Percentiles rank a stretch among this genome's conserved stretches.
Conservation (phyloP, 768 basidiomycete species). For the Hypholoma fasciculare region DNA sequence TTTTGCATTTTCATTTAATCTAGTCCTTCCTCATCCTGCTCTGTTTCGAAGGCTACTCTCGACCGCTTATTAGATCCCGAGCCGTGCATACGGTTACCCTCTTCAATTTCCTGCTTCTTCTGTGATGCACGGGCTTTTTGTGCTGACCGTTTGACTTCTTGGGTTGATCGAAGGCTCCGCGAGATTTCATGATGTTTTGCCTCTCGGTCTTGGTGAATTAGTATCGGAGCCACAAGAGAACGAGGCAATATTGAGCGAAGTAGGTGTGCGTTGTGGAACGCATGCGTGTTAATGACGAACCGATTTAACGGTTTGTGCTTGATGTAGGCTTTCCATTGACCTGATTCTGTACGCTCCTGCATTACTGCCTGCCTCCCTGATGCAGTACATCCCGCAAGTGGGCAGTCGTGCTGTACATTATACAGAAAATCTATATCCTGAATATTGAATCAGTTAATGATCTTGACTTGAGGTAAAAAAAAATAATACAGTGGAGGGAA, state of each 20-base stretch:
- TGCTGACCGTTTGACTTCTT: not conserved
- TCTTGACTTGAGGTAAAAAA: not conserved
- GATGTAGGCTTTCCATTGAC: not conserved
- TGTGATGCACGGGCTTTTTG: too few relatives aligned
- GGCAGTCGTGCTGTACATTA: slow-evolving; percentile 25
- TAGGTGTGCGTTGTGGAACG: slow-evolving; percentile 17
- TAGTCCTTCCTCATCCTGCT: too few relatives aligned
- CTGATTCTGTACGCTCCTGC: slow-evolving; percentile 8
- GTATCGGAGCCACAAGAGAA: slow-evolving; percentile 11
- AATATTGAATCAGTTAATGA: not conserved
- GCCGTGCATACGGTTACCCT: too few relatives aligned
- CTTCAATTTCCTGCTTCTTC: too few relatives aligned
- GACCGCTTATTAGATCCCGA: too few relatives aligned
- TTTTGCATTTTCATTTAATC: too few relatives aligned
- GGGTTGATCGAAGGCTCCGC: not conserved
- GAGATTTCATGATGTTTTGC: slow-evolving; percentile 10
- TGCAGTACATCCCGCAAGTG: slow-evolving; percentile 10
- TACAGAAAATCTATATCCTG: slow-evolving; percentile 16
- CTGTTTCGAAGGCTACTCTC: too few relatives aligned
- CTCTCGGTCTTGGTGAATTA: not conserved
- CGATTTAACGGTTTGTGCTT: slow-evolving; percentile 12
- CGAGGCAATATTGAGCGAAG: slow-evolving; percentile 8
- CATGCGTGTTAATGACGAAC: slow-evolving; percentile 18
- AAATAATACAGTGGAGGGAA: slow-evolving; percentile 14
- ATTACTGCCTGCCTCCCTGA: slow-evolving; percentile 8